Evolutionary conservation across 495 filamentous ascomycete species (phyloP).

Genomic region (Podospora pseudoanserina): DNA sequence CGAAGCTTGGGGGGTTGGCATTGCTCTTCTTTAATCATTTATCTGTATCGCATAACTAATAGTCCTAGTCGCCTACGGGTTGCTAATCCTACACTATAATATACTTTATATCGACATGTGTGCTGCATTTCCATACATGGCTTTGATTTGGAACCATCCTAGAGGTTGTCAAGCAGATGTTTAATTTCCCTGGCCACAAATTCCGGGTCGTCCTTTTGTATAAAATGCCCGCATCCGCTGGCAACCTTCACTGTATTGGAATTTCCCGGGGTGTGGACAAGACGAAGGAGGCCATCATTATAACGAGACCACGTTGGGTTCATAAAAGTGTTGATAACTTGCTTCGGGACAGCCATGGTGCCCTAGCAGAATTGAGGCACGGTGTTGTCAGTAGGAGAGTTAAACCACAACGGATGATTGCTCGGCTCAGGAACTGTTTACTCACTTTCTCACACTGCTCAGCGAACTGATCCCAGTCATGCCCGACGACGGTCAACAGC

Average conservation of each 20-base stretch:
- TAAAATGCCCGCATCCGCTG: conserved; percentile 56
- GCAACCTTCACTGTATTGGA: conserved; percentile 48
- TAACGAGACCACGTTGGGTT: conserved; percentile 56
- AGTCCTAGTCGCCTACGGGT: background rate
- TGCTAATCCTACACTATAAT: conserved; percentile 5
- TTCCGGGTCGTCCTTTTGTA: conserved; percentile 58
- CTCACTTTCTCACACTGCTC: conserved; percentile 43
- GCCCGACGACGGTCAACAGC: conserved; percentile 54
- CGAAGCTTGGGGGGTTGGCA: background rate
- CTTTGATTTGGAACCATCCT: background rate
- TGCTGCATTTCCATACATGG: background rate
- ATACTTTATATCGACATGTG: background rate
- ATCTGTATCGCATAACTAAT: background rate
- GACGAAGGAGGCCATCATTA: conserved; percentile 51
- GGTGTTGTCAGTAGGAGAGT: background rate
- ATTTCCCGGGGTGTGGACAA: conserved; percentile 39
- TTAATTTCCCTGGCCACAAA: conserved; percentile 52
- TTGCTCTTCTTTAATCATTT: conserved; percentile 1
- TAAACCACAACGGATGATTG: background rate
- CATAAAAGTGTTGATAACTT: conserved; percentile 47
- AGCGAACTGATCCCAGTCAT: conserved; percentile 58
- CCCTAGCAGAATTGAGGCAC: conserved; percentile 12
- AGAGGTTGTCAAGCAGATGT: conserved; percentile 32
- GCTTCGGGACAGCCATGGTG: conserved; percentile 36
- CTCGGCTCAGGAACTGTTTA: background rate